Evolutionary conservation across 2,329 filamentous ascomycete genomes (phyloP), one percentile per base, ranked within the genome.

Genomic region (Trichoderma hamatum): DNA sequence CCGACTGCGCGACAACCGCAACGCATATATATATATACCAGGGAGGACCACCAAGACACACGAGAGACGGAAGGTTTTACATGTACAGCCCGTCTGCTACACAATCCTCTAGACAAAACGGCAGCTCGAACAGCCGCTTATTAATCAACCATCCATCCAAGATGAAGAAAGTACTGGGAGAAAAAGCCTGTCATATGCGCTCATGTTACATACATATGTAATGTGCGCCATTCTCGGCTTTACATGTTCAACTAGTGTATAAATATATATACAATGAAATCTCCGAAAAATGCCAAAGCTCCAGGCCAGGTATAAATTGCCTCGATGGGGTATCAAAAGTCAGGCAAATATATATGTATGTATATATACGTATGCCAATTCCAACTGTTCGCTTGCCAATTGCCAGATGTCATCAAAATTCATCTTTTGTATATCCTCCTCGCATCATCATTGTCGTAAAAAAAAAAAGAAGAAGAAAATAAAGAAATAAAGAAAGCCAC

Each of bases 311-410:
- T 54, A 70, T 55, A 69, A 56, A 43, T 36, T 36, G 60, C 61
- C 62, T 67, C 52, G 43, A 60, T 43, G 71, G 76, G 76, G 76
- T 78, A 78, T 78, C 76, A 75, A 74, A 69, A 68, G 55, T 72
- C 43, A 66, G 36, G 43, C 39, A 34, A 69, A 67, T 49, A 49
- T 21, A 49, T 49, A 49, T 21, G 21, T 24, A 24, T 49, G 21
- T 24, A 21, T 49, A 24, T 49, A 32, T 28, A 46, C 68, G 14
- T 66, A 36, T 54, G 39, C 55, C 62, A 58, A 54, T 70, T 54
- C 68, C 67, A 67, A 61, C 56, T 67, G 52, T 70, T 63, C 70
- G 51, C 58, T 46, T 66, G 63, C 43, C 56, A 43, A 21, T 26
- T 24, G 55, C 54, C 39, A 60, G 43, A 36, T 43, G 19, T 60